Evolutionary conservation across 176 grass and related monocot species (phyloP), one percentile per base, ranked within the genome.

Genomic region (Bothriochloa decipiens): DNA sequence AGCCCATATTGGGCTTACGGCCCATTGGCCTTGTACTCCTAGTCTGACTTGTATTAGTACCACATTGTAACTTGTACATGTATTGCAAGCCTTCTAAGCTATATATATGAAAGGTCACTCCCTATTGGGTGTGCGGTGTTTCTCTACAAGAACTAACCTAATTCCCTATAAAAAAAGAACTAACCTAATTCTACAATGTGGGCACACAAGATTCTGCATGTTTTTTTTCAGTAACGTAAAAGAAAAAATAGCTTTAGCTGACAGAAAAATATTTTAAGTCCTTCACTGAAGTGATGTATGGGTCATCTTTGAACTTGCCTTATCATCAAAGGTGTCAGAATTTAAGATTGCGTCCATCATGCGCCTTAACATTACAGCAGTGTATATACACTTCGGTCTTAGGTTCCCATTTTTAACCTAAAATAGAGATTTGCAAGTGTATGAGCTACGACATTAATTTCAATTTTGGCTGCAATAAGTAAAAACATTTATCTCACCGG

Each of bases 291-390:
- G 20, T 32, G 17, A 39, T 74, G 26, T 10, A 68, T 8, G 3
- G 1, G 8, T 12, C 40, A 78, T 32, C 17, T 65, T 77, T 79
- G 20, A 78, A 84, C 79, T 86, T 82, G 89, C 96, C 92, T 98
- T 98, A 77, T 98, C 96, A 93, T 98, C 96, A 83, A 98, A 91
- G 65, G 89, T 93, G 28, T 98, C 91, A 70, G 89, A 41, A 83
- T 98, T 93, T 27, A 98, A 74, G 57, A 93, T 91, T 52, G 92
- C 92, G 75, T 95, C 96, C 76, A 98, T 75, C 96, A 98, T 95
- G 74, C 96, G 91, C 83, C 92, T 87, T 82, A 98, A 83, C 96
- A 98, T 98, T 63, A 98, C 87, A 52, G 87, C 93, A 74, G 93
- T 78, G 84, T 98, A 95, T 86, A 98, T 92, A 68, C 93, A 95